Evolutionary conservation across 192 early-diverging fungal genomes (phyloP), one percentile per base, ranked within the genome.

Genomic region (Coemansia sp.): DNA sequence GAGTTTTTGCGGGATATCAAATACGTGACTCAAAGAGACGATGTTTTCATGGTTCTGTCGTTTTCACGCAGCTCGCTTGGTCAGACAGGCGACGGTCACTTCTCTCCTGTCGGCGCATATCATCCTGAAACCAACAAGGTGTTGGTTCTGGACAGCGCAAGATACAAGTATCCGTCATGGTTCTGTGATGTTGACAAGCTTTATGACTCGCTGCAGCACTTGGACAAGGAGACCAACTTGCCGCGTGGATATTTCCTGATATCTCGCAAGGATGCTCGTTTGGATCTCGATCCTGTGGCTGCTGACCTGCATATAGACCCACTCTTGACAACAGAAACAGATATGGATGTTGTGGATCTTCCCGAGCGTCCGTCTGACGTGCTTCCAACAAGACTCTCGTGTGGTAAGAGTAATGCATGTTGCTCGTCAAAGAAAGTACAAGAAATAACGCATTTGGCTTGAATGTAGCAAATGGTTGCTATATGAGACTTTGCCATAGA

Each of bases 11-110:
- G 80, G 12, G 96, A 97, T 68, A 75, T 98, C 14, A 82, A 85
- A 58, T 74, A 73, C 17, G 88, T 91, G 5, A 87, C 87, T 19
- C 83, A 89, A 53, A 74, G 85, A 20, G 84, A 89, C 57, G 94
- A 95, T 54, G 77, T 85, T 42, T 92, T 91, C 67, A 93, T 97
- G 88, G 93, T 98, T 1, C 83, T 95, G 46, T 93, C 92, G 1
- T 98, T 95, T 68, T 92, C 89, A 0, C 84, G 96, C 13, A 81
- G 85, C 20, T 68, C 83, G 0, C 83, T 98, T 32, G 84, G 85
- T 11, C 95, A 96, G 76, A 98, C 95, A 2, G 96, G 96, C 38
- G 95, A 97, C 70, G 96, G 95, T 2, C 95, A 98, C 65, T 98
- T 95, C 61, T 90, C 82, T n/a, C 96, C 96, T 16, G 89, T 98